These are phyloP conservation scores for Rhodamnia rubescens DNA, from an alignment of 345 rosid species.

Conservation along the genomic window DNA sequence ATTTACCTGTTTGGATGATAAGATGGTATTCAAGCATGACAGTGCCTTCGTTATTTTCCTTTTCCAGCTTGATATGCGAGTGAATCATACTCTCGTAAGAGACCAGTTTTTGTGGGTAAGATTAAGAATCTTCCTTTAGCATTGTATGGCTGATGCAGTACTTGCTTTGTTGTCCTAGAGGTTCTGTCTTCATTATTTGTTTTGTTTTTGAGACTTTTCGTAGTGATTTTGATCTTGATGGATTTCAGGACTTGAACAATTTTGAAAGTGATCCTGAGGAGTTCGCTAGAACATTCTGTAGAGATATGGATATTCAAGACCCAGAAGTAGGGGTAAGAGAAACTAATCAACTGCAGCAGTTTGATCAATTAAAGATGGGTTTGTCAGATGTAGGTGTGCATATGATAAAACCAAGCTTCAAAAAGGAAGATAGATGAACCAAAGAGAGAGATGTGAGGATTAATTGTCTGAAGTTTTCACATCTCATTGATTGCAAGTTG, in stretches of 20 bases:
- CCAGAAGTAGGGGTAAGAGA: conserved; percentile 90
- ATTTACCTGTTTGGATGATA: not conserved
- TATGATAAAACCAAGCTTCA: not conserved
- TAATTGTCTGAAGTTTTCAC: not conserved
- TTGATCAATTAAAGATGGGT: too few species aligned
- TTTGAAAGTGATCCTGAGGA: conserved; percentile 93
- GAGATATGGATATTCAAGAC: conserved; percentile 73
- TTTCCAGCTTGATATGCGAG: conserved; percentile 91
- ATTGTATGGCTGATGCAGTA: not conserved
- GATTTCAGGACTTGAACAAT: conserved; percentile 74
- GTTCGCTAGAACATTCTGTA: conserved; percentile 79
- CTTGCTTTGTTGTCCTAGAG: not conserved
- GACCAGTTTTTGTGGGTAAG: conserved; percentile 95
- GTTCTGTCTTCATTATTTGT: not conserved
- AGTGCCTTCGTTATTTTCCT: not conserved
- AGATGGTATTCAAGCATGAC: not conserved
- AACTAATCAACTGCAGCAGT: not conserved
- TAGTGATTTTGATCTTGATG: not conserved
- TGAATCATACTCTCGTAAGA: conserved; percentile 77
- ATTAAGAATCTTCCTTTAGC: not conserved
- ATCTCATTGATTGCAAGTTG: not conserved
- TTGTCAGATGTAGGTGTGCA: not conserved
- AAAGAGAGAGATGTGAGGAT: not conserved
- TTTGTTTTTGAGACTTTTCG: not conserved
- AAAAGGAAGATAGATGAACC: not conserved